Evolutionary conservation across 441 rosid species (phyloP), one percentile per base, ranked within the genome.

Genomic region (Erysimum cheiri): DNA sequence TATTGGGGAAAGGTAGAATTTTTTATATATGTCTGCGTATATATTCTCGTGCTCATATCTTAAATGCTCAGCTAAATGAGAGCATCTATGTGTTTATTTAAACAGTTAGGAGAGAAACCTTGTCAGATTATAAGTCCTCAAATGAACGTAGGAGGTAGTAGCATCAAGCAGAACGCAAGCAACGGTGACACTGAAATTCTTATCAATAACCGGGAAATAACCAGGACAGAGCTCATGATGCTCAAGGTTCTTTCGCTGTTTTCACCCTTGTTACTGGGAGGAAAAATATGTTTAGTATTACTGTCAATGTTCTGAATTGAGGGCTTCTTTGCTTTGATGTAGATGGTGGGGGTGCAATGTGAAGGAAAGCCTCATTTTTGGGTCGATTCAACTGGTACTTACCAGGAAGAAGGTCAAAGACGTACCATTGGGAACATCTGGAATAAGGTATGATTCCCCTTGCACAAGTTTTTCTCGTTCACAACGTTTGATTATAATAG

Each of bases 351-450:
- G 43, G 87, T 83, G 71, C 81, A 76, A 29, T 88, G 93, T 61
- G 88, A 83, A 80, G 93, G 89, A 50, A 77, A 68, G 26, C 87
- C 84, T 73, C 81, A 80, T 59, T 84, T 81, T 60, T 88, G 93
- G 93, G 74, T 73, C 63, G 67, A 72, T 74, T 76, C 84, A 70
- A 97, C 87, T 75, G 97, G 99, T 24, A 86, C 78, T 58, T 96
- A 96, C 48, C 93, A 74, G 75, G 99, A 96, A 79, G 99, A 93
- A 87, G 99, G 99, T 75, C 97, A 93, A 73, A 86, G 84, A 24
- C 95, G 85, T 67, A 69, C 83, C 36, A 78, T 85, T 50, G 99
- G 99, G 61, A 96, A 96, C 79, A 96, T 96, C 69, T 96, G 99
- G 99, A 90, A 80, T 69, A 96, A 76, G 47, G 76, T 74, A 72